Percentiles rank a stretch among this genome's conserved stretches.
These are phyloP conservation scores for Zygosaccharomyces pseudobailii DNA, from an alignment of 1,139 yeast genomes.

Conservation along the genomic window DNA sequence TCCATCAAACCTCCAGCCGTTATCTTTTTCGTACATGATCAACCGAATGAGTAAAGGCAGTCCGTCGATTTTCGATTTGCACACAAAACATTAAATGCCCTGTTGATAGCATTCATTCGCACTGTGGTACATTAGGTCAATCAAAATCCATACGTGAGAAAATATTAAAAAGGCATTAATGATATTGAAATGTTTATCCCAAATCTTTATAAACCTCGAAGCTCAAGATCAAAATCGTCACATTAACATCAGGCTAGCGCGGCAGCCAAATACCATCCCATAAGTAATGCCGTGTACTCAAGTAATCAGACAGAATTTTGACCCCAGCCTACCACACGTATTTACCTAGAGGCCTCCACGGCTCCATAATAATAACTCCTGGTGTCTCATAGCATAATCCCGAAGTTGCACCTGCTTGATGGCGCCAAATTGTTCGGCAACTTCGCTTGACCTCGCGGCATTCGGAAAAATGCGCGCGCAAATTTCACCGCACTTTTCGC, in stretches of 20 bases:
- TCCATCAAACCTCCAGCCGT: no score
- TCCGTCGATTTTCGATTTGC: no score
- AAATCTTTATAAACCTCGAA: neutral
- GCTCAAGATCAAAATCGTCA: neutral
- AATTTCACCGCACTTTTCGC: slow-evolving; percentile 2
- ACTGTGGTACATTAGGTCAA: no score
- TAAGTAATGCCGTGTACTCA: neutral
- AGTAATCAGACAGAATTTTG: no score
- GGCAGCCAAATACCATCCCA: neutral
- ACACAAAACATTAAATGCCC: no score
- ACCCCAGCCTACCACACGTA: neutral
- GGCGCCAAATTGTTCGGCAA: neutral
- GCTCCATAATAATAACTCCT: neutral
- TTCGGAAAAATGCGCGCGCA: slow-evolving; percentile 2
- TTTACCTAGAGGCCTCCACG: neutral
- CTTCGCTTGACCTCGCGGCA: neutral
- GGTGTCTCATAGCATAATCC: neutral
- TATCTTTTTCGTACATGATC: no score
- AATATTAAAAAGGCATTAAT: no score
- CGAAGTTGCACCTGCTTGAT: neutral
- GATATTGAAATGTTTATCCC: no score
- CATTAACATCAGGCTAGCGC: neutral
- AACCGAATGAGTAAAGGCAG: no score
- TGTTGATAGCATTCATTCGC: no score
- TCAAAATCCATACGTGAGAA: no score